Conservation (phyloP, 257 asterid species). For the Ehretia macrophylla region DNA sequence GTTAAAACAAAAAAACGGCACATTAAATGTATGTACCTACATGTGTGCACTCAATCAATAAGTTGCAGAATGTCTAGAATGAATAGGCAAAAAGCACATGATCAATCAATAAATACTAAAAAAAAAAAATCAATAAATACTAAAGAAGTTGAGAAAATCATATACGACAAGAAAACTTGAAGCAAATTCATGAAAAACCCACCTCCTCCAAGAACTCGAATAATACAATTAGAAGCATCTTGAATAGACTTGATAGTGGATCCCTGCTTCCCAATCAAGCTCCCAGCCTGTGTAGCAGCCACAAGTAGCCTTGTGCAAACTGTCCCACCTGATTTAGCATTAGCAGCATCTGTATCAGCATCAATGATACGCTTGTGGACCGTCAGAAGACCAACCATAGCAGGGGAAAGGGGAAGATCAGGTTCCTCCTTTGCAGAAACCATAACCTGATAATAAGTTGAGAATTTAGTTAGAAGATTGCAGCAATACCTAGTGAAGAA, state of each 20-base stretch:
- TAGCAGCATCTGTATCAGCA: slow-evolving; percentile 49
- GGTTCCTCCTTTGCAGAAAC: slow-evolving; percentile 91
- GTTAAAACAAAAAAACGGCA: too few species aligned
- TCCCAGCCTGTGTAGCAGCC: slow-evolving; percentile 90
- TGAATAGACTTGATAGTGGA: slow-evolving; percentile 83
- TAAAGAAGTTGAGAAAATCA: not conserved
- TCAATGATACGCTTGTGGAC: slow-evolving; percentile 74
- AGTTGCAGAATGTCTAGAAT: too few species aligned
- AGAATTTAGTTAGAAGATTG: not conserved
- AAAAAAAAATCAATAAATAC: too few species aligned
- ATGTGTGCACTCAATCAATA: too few species aligned
- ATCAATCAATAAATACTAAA: too few species aligned
- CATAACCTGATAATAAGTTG: slow-evolving; percentile 49
- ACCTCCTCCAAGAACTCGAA: slow-evolving; percentile 91
- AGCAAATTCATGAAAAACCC: slow-evolving; percentile 2
- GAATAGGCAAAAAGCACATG: too few species aligned
- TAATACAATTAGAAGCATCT: slow-evolving; percentile 69
- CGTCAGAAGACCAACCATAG: slow-evolving; percentile 78
- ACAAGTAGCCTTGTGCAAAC: slow-evolving; percentile 75
- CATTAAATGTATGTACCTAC: too few species aligned
- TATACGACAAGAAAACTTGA: not conserved
- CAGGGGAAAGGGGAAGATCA: slow-evolving; percentile 69
- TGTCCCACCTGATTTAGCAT: slow-evolving; percentile 41
- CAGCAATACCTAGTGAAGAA: not conserved
- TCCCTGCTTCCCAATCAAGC: slow-evolving; percentile 95